Evolutionary conservation across 306 rosid species (phyloP).

Genomic region (Rosa lucieae): DNA sequence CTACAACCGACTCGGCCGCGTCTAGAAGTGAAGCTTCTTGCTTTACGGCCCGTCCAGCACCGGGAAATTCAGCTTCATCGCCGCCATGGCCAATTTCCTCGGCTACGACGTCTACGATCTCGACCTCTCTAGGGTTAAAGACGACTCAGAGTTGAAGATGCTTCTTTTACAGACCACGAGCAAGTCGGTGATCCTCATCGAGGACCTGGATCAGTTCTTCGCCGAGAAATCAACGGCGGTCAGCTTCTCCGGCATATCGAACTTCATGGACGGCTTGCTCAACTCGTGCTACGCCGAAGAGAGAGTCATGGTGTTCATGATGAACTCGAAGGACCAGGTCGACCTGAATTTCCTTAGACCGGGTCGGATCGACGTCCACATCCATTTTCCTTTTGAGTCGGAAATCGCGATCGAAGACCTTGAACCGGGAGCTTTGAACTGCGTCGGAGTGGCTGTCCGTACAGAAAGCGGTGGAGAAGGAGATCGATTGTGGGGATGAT

Average conservation of each 20-base stretch:
- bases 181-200: slow-evolving; percentile 67
- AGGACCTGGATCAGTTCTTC: slow-evolving; percentile 72
- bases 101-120: slow-evolving; percentile 74
- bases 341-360: slow-evolving; percentile 71
- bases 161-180: slow-evolving; percentile 56
- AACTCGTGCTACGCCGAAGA: slow-evolving; percentile 80
- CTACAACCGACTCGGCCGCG: slow-evolving; percentile 72
- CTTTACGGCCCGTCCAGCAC: slow-evolving; percentile 91
- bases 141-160: slow-evolving; percentile 64
- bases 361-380: slow-evolving; percentile 94
- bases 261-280: slow-evolving; percentile 84
- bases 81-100: slow-evolving; percentile 92
- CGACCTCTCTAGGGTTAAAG: slow-evolving; percentile 50
- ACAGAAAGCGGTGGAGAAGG: too few species aligned
- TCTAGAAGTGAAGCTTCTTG: slow-evolving; percentile 82
- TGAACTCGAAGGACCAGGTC: slow-evolving; percentile 57
- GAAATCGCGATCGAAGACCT: too few species aligned
- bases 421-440: too few species aligned
- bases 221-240: slow-evolving; percentile 40
- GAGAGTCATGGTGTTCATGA: slow-evolving; percentile 84
- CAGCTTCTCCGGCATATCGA: slow-evolving; percentile 54
- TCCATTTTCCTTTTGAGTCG: slow-evolving; percentile 52
- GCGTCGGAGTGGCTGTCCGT: too few species aligned
- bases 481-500: too few species aligned
- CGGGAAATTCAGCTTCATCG: slow-evolving; percentile 91